Conservation (phyloP, 2,329 filamentous ascomycete genomes). For the Ophiostoma novo-ulmi region DNA sequence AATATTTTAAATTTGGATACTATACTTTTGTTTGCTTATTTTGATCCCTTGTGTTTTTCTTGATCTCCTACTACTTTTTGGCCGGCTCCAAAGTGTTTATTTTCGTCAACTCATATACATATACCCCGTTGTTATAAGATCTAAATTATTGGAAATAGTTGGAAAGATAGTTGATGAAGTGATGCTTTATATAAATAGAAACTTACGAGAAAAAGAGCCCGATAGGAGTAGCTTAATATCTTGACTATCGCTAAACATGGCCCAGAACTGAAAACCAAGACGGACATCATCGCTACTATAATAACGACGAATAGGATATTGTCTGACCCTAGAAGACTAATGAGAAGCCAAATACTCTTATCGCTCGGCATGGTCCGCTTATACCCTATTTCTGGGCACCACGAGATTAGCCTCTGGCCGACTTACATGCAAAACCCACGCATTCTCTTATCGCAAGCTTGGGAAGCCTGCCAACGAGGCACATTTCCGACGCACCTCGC, state of each 20-base stretch:
- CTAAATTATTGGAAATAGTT: neutral
- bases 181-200: neutral
- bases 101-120: neutral
- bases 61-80: neutral
- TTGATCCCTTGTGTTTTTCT: neutral
- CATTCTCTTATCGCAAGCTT: neutral
- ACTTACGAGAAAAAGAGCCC: neutral
- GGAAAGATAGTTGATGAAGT: neutral
- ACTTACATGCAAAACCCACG: slow-evolving; percentile 3
- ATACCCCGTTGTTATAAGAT: neutral
- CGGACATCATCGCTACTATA: neutral
- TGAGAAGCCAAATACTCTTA: neutral
- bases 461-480: neutral
- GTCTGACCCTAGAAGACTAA: neutral
- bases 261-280: neutral
- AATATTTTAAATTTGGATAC: slow-evolving; percentile 13
- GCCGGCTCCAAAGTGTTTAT: neutral
- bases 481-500: neutral
- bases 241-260: neutral
- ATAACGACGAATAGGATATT: neutral
- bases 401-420: neutral
- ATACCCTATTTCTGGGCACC: neutral
- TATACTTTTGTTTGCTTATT: neutral
- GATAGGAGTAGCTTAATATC: neutral
- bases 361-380: slow-evolving; percentile 10